Evolutionary conservation across 352 stramenopile species (phyloP), one percentile per base, ranked within the genome.

Genomic region (Halophytophthora batemanensis): DNA sequence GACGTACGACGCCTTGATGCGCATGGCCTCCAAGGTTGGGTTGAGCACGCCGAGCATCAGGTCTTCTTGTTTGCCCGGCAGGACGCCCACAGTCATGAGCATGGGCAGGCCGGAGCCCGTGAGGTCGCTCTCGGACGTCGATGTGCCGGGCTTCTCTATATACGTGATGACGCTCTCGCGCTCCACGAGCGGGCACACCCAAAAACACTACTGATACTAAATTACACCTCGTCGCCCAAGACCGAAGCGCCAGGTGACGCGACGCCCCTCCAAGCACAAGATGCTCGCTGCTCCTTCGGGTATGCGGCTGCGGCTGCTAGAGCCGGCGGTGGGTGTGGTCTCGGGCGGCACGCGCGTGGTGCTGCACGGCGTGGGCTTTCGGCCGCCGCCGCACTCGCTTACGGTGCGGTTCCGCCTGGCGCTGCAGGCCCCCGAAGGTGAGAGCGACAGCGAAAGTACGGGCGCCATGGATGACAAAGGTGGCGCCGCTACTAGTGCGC

Each of bases 281-380:
- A n/a, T 64, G 56, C 56, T 54, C 18, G 14, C 43, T 3, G 22
- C 35, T 2, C 41, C 11, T 52, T 19, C 41, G 8, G 35, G 43
- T 8, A 31, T 89, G 38, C 74, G 78, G 28, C 57, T 90, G 15
- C 73, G 66, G 0, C 51, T 90, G 4, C 54, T 87, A 6, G 78
- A 90, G 53, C 76, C 78, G 19, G 55, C 53, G 4, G 56, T 69
- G 43, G 68, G 70, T 44, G 71, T 71, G 28, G 59, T 78, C 29
- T 55, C 62, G 15, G 79, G 79, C 23, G 76, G 76, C 33, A 71
- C 74, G 15, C 71, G 60, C 40, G 14, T 90, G n/a, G 18, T 83
- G 6, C 51, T 90, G 23, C 74, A 90, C 43, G 76, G 79, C 48
- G 72, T 54, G 2, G 76, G 76, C 25, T 90, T 90, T 64, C 70